Percentiles rank a stretch among this genome's conserved stretches.
Conservation (phyloP, 2,329 filamentous ascomycete species). For the Claviceps purpurea region DNA sequence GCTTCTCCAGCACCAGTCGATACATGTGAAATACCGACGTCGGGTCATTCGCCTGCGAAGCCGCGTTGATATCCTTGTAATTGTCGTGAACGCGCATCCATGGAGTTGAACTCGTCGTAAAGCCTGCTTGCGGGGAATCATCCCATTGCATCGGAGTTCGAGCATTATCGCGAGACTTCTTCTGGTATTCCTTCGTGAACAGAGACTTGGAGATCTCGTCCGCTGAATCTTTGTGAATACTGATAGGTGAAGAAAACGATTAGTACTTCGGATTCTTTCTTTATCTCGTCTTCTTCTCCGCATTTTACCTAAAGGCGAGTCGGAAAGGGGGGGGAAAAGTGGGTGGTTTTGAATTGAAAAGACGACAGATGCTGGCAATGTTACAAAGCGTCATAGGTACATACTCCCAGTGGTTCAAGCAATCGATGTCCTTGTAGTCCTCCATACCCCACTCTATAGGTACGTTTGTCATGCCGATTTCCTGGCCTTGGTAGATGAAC, state of each 20-base stretch:
- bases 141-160: constrained; percentile 64
- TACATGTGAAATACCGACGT: constrained; percentile 49
- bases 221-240: constrained; percentile 23
- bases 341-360: neutral
- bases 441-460: constrained; percentile 46
- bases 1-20: constrained; percentile 40
- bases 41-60: constrained; percentile 31
- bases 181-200: constrained; percentile 33
- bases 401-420: constrained; percentile 36
- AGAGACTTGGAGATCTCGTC: constrained; percentile 24
- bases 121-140: constrained; percentile 45
- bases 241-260: constrained; percentile 8
- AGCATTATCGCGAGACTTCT: constrained; percentile 54
- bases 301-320: neutral
- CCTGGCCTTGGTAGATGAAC: constrained; percentile 58
- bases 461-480: constrained; percentile 53
- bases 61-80: constrained; percentile 49
- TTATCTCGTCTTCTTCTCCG: neutral
- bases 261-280: neutral
- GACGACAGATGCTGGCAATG: neutral
- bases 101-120: constrained; percentile 41
- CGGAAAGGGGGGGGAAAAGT: neutral
- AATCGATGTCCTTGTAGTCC: constrained; percentile 57
- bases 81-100: constrained; percentile 62
- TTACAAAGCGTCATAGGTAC: constrained; percentile 4